Percentiles rank a stretch among this genome's conserved stretches.
phyloP scores from a whole-genome alignment of 2,329 filamentous ascomycete species.

The Penicillium sp. region DNA sequence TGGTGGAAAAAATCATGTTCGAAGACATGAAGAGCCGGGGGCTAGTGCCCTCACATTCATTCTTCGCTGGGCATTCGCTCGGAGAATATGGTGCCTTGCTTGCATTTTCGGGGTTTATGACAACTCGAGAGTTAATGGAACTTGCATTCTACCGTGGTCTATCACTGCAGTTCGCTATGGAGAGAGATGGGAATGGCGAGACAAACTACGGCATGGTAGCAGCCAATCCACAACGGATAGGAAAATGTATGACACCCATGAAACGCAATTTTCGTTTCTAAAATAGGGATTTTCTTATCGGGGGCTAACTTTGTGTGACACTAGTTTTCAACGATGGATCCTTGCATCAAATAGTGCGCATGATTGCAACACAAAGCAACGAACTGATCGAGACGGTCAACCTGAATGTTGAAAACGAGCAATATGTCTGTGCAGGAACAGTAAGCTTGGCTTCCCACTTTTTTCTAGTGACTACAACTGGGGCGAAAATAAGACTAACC shows the following conservation, averaged over 20 bases:
- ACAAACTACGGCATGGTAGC: conserved; percentile 98
- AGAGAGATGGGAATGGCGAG: conserved; percentile 66
- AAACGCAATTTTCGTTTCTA: background rate
- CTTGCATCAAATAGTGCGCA: conserved; percentile 80
- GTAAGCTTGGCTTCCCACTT: conserved; percentile 21
- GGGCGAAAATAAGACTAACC: too few relatives aligned
- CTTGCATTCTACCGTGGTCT: conserved; percentile 98
- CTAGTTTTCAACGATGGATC: background rate
- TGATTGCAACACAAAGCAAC: conserved; percentile 83
- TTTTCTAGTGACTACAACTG: too few relatives aligned
- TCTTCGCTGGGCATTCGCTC: conserved; percentile 94
- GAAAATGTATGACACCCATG: conserved; percentile 59
- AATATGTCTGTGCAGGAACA: conserved; percentile 65
- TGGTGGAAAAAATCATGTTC: conserved; percentile 99
- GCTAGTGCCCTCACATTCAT: conserved; percentile 90
- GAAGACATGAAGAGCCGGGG: conserved; percentile 98
- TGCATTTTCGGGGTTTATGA: conserved; percentile 95
- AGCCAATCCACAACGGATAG: conserved; percentile 98
- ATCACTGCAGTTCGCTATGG: conserved; percentile 98
- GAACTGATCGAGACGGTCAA: conserved; percentile 99
- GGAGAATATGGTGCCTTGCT: conserved; percentile 97
- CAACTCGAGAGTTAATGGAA: conserved; percentile 93
- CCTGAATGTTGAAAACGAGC: conserved; percentile 71
- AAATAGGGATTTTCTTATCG: too few relatives aligned
- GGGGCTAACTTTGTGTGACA: background rate